Evolutionary conservation across 495 filamentous ascomycete species (phyloP), one percentile per base, ranked within the genome.

Genomic region (Podospora australis): DNA sequence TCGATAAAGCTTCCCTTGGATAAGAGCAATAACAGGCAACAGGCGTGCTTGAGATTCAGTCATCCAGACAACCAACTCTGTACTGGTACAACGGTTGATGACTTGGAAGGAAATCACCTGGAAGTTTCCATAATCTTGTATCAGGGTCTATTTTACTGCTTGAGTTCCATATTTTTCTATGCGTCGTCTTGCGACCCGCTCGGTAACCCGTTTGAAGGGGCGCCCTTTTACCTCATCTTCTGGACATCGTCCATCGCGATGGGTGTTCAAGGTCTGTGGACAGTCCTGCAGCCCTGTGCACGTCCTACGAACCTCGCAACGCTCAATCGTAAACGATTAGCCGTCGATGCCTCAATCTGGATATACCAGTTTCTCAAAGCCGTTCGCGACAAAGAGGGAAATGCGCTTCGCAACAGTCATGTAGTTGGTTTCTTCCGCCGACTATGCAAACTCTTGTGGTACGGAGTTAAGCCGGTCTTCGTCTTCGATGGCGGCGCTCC

Each of bases 361-460:
- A 96, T 98, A 49, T 98, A 98, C 71, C 92, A 98, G 63, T 98
- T 98, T 62, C 78, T 98, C 52, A 98, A 98, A 70, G 92, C 92
- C 14, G 94, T 98, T 2, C 89, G 92, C 57, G 92, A 98, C 68
- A 95, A 96, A 59, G 92, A 98, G 69, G 92, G 92, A 30, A 95
- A 98, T 60, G 94, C 92, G 1, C 78, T 98, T 22, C 87, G 90
- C 45, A 98, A 95, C 67, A 87, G 84, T 14, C 92, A 98, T 56
- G 76, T 98, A 49, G 87, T 98, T 39, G 92, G 94, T 23, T 98
- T 98, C 80, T 98, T 96, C 71, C 86, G 91, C 26, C 81, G 92
- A 28, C 96, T 98, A 56, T 96, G 91, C 75, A 98, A 98, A 64
- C 77, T 98, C 4, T 75, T 98, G 0, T 97, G 87, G 74, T 87